Percentiles rank a stretch among this genome's conserved stretches.
Evolutionary conservation across 2,329 filamentous ascomycete genomes (phyloP).

Genomic region (Venturia effusa): DNA sequence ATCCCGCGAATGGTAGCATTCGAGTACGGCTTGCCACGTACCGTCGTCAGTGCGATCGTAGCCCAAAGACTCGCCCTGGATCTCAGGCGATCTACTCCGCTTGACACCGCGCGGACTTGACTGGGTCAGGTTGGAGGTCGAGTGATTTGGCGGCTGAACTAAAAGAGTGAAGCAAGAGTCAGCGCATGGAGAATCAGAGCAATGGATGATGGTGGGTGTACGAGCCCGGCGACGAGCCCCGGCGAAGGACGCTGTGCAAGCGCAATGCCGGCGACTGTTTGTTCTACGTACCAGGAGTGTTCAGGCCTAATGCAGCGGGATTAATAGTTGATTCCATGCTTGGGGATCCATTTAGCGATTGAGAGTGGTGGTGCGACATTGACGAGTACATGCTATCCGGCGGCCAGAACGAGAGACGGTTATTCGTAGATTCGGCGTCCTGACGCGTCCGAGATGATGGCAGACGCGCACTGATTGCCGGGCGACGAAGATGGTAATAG

Average conservation of each 20-base stretch:
- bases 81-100: constrained; percentile 30
- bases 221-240: not conserved
- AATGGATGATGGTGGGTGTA: not conserved
- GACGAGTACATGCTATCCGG: constrained; percentile 7
- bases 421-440: not conserved
- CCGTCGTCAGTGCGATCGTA: constrained; percentile 22
- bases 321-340: constrained; percentile 33
- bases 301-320: constrained; percentile 23
- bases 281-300: constrained; percentile 24
- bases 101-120: constrained; percentile 27
- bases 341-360: constrained; percentile 23
- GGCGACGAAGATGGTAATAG: not conserved
- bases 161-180: not conserved
- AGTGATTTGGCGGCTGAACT: constrained; percentile 7
- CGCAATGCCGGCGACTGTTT: not conserved
- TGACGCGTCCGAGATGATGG: not conserved
- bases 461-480: not conserved
- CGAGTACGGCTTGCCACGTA: constrained; percentile 15
- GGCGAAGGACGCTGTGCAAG: not conserved
- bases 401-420: not conserved
- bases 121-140: constrained; percentile 22
- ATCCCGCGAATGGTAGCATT: constrained; percentile 3
- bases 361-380: constrained; percentile 24
- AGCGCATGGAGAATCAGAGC: constrained; percentile 7
- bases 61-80: constrained; percentile 20